Conservation (phyloP, 208 protist genomes). For the Leishmania turanica region DNA sequence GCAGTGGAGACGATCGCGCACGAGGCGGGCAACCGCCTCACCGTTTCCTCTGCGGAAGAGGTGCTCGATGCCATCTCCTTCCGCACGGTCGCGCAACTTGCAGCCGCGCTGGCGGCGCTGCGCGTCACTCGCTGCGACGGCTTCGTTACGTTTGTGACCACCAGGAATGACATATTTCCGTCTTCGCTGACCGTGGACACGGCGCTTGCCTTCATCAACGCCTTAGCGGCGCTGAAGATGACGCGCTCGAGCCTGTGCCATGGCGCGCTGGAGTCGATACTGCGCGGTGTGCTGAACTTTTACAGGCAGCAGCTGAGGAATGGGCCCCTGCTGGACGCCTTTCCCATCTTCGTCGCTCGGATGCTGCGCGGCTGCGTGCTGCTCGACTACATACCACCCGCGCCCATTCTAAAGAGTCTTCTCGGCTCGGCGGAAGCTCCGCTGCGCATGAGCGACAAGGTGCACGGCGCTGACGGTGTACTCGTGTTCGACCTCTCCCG, state of each 20-base stretch:
- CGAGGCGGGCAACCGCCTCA: constrained; percentile 32
- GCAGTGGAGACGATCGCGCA: constrained; percentile 30
- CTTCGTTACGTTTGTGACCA: constrained; percentile 49
- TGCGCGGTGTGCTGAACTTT: constrained; percentile 15
- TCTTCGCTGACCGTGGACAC: constrained; percentile 36
- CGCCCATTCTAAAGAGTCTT: constrained; percentile 29
- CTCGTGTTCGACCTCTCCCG: constrained; percentile 77
- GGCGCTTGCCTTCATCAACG: constrained; percentile 50
- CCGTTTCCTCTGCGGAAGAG: not conserved
- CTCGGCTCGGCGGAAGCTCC: constrained; percentile 21
- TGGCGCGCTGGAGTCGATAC: constrained; percentile 18
- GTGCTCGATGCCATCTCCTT: constrained; percentile 31
- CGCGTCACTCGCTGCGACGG: constrained; percentile 56
- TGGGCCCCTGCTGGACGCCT: constrained; percentile 22
- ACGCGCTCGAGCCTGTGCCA: constrained; percentile 25
- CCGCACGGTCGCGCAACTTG: constrained; percentile 45
- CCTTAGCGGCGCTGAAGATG: constrained; percentile 30
- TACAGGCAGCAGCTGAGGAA: constrained; percentile 14
- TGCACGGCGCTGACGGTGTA: constrained; percentile 32
- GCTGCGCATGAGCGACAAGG: constrained; percentile 7
- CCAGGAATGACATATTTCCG: constrained; percentile 17
- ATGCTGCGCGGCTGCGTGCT: constrained; percentile 64
- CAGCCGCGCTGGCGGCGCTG: constrained; percentile 54
- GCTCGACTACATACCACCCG: constrained; percentile 52
- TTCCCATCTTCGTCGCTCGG: constrained; percentile 51